Conservation (phyloP, 495 filamentous ascomycete genomes). For the Neurospora tetrasperma region DNA sequence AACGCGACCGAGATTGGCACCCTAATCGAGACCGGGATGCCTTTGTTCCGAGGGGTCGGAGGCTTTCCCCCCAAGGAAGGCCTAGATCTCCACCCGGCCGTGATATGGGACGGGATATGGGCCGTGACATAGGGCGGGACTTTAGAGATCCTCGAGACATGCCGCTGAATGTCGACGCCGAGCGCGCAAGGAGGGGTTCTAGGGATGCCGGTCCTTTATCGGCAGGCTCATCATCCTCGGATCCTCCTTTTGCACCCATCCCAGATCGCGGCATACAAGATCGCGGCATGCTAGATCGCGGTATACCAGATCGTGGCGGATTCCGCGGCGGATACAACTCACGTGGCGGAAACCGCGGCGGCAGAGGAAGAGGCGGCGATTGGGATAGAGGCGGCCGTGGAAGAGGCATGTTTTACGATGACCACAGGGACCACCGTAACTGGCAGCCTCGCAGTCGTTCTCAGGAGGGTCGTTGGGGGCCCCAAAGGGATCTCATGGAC, state of each 20-base stretch:
- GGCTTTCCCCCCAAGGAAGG: slow-evolving; percentile 36
- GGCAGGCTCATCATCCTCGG: slow-evolving; percentile 56
- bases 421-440: slow-evolving; percentile 42
- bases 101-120: slow-evolving; percentile 25
- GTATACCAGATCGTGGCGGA: slow-evolving; percentile 41
- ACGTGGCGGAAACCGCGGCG: slow-evolving; percentile 10
- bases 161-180: slow-evolving; percentile 37
- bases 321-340: slow-evolving; percentile 20
- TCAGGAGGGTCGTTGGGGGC: slow-evolving; percentile 50
- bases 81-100: slow-evolving; percentile 31
- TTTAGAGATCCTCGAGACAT: slow-evolving; percentile 25
- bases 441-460: slow-evolving; percentile 54
- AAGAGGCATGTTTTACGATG: slow-evolving; percentile 36
- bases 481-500: slow-evolving; percentile 29
- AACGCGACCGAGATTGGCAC: slow-evolving; percentile 33
- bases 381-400: slow-evolving; percentile 57
- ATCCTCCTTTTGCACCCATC: slow-evolving; percentile 44
- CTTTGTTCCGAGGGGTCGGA: slow-evolving; percentile 30
- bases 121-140: slow-evolving; percentile 12
- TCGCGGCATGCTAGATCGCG: slow-evolving; percentile 38
- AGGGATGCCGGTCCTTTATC: slow-evolving; percentile 50
- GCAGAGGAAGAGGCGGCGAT: slow-evolving; percentile 55
- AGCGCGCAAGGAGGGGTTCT: slow-evolving; percentile 41
- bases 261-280: slow-evolving; percentile 42
- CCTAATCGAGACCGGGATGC: slow-evolving; percentile 27